Percentiles rank a stretch among this genome's conserved stretches.
Conservation (phyloP, 1,139 yeast genomes). For the Suhomyces coccinellae region DNA sequence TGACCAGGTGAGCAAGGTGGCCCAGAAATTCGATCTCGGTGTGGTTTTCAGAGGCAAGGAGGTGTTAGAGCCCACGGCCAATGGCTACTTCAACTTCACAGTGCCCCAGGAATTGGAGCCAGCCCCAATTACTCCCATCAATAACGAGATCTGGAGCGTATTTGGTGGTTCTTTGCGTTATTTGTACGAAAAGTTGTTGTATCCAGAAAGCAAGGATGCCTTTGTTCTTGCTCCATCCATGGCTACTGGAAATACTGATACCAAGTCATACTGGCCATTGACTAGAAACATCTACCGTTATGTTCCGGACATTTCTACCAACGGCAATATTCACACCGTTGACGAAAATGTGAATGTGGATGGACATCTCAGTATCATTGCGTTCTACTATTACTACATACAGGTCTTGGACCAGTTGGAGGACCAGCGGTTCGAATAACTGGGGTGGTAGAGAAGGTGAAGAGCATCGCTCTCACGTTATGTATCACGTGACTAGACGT, state of each 20-base stretch:
- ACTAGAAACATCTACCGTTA: conserved; percentile 40
- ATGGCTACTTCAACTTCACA: conserved; percentile 50
- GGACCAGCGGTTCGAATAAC: conserved; percentile 15
- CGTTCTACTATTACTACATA: conserved; percentile 41
- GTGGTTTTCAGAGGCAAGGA: conserved; percentile 38
- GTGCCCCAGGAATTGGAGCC: conserved; percentile 46
- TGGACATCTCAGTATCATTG: conserved; percentile 26
- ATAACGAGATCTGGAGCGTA: conserved; percentile 51
- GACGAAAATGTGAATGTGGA: conserved; percentile 34
- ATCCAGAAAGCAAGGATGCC: conserved; percentile 28
- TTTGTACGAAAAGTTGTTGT: conserved; percentile 50
- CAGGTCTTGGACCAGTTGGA: conserved; percentile 31
- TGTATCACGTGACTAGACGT: neutral
- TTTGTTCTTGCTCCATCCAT: conserved; percentile 36
- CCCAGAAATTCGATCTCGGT: conserved; percentile 48
- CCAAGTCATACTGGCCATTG: conserved; percentile 43
- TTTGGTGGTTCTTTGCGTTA: conserved; percentile 59
- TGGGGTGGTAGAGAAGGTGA: neutral
- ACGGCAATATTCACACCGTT: conserved; percentile 32
- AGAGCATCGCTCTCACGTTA: neutral
- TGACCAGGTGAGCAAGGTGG: conserved; percentile 39
- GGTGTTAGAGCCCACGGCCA: conserved; percentile 28
- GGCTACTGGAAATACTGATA: conserved; percentile 44
- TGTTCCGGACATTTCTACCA: conserved; percentile 29
- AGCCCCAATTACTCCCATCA: conserved; percentile 57